phyloP scores from a whole-genome alignment of 2,329 filamentous ascomycete species.

The Alternaria sp. region DNA sequence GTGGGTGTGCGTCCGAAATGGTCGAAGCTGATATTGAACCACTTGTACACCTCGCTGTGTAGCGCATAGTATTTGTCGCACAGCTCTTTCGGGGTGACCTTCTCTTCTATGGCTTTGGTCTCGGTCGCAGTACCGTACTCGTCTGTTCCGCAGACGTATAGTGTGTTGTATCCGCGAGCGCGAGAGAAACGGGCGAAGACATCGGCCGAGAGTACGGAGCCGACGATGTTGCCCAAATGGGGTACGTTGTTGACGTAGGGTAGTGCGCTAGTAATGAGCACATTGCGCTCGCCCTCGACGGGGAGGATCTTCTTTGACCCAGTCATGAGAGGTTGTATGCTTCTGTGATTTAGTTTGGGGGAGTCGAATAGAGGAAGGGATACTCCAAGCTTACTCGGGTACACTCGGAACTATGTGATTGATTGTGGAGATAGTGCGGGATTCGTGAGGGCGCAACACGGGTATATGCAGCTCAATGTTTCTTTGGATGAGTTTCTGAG shows the following conservation, averaged over 20 bases:
- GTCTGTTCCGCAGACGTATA: conserved; percentile 89
- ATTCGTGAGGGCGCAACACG: not conserved
- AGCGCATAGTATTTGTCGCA: conserved; percentile 93
- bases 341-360: not conserved
- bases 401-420: not conserved
- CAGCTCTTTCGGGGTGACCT: conserved; percentile 80
- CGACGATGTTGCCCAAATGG: conserved; percentile 69
- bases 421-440: not conserved
- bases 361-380: too few species aligned
- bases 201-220: conserved; percentile 80
- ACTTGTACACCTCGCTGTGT: conserved; percentile 91
- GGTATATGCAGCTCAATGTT: conserved; percentile 10
- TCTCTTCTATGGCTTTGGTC: conserved; percentile 92
- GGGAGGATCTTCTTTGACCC: conserved; percentile 57
- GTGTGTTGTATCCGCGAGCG: conserved; percentile 78
- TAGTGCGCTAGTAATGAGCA: conserved; percentile 90
- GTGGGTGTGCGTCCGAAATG: conserved; percentile 95
- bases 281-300: conserved; percentile 74
- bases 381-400: not conserved
- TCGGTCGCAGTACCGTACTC: conserved; percentile 97
- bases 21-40: conserved; percentile 96
- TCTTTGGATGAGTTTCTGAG: conserved; percentile 28
- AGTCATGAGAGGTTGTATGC: conserved; percentile 29
- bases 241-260: conserved; percentile 81
- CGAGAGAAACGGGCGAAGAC: conserved; percentile 80